Conservation (phyloP, 176 grass and related monocot genomes). For the Chrysopogon serrulatus region DNA sequence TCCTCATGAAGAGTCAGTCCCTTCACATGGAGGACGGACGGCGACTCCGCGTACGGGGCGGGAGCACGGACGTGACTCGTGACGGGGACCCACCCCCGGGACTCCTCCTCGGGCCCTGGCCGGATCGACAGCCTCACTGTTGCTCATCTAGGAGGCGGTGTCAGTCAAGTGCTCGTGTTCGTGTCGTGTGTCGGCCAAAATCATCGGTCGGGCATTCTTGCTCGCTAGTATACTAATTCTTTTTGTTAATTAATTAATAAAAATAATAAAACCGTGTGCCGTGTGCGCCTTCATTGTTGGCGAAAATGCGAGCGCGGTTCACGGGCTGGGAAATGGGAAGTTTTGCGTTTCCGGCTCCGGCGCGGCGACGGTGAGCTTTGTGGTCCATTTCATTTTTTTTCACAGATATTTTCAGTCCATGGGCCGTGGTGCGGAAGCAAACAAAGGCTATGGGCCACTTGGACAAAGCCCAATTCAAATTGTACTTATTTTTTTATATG, state of each 20-base stretch:
- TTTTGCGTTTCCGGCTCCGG: background rate
- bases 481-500: too few species aligned
- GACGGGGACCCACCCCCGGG: too few species aligned
- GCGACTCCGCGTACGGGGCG: background rate
- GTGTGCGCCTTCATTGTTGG: background rate
- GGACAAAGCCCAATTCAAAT: background rate
- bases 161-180: background rate
- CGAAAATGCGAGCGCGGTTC: too few species aligned
- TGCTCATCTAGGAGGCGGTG: constrained; percentile 3
- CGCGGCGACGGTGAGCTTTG: background rate
- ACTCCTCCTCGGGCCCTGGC: too few species aligned
- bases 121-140: background rate
- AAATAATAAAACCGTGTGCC: too few species aligned
- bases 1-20: background rate
- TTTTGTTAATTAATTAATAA: background rate
- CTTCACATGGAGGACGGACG: background rate
- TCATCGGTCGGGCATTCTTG: background rate
- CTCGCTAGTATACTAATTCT: fast-evolving
- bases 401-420: background rate
- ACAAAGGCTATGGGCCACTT: background rate
- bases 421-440: background rate
- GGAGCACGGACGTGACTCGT: constrained; percentile 4
- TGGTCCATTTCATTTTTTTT: background rate
- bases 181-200: constrained; percentile 6
- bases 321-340: background rate